These are phyloP conservation scores for Phialophora macrospora DNA, from an alignment of 2,329 filamentous ascomycete species.

Conservation along the genomic window DNA sequence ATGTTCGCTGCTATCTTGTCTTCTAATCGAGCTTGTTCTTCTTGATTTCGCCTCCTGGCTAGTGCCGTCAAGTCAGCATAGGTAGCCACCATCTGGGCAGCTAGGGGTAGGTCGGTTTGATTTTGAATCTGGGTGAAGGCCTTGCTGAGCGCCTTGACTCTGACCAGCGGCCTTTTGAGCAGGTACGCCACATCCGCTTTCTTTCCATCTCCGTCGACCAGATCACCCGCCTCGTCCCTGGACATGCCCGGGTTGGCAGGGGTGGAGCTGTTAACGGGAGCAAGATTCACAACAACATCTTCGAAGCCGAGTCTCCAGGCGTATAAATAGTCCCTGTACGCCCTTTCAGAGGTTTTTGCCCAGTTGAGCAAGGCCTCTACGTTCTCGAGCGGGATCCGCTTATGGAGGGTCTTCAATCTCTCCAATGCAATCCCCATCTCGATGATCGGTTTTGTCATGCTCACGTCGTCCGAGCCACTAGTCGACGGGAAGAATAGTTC, in stretches of 20 bases:
- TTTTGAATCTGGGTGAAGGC: conserved; percentile 69
- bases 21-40: conserved; percentile 73
- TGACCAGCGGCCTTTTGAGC: conserved; percentile 83
- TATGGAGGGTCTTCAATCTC: conserved; percentile 78
- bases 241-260: conserved; percentile 58
- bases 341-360: conserved; percentile 75
- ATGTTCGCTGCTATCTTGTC: conserved; percentile 87
- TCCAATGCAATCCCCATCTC: conserved; percentile 92
- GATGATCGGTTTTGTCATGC: conserved; percentile 82
- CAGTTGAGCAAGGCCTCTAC: conserved; percentile 75
- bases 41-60: conserved; percentile 73
- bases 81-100: conserved; percentile 62
- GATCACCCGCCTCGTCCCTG: conserved; percentile 64
- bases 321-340: conserved; percentile 84
- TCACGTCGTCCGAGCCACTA: conserved; percentile 61
- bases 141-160: conserved; percentile 85
- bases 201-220: conserved; percentile 76
- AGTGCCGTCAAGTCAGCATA: conserved; percentile 77
- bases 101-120: conserved; percentile 50
- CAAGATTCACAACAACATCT: conserved; percentile 90
- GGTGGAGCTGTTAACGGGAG: conserved; percentile 68
- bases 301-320: conserved; percentile 94
- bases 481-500: conserved; percentile 68
- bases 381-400: conserved; percentile 75
- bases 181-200: conserved; percentile 93